A percentile compares a stretch with the other conserved stretches of the same genome.
phyloP scores from a whole-genome alignment of 2,329 filamentous ascomycete species.

The Orbilia oligospora region DNA sequence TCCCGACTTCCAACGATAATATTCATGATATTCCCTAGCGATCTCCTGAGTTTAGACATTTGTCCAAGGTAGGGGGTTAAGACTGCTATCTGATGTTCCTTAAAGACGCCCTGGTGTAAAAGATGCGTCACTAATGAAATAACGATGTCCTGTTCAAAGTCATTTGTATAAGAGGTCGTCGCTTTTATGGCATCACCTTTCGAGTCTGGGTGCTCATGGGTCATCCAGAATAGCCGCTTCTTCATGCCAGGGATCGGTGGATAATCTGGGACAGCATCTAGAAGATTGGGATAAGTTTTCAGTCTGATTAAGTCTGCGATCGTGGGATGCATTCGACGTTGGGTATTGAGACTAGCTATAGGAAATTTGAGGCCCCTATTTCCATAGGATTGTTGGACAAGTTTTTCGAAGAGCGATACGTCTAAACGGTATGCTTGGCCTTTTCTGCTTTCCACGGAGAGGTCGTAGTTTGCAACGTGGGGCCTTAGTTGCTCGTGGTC shows the following conservation, averaged over 20 bases:
- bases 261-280: slow-evolving; percentile 70
- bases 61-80: slow-evolving; percentile 66
- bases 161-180: slow-evolving; percentile 62
- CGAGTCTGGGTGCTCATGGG: slow-evolving; percentile 72
- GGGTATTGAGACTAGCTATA: slow-evolving; percentile 71
- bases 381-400: slow-evolving; percentile 66
- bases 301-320: slow-evolving; percentile 74
- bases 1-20: slow-evolving; percentile 65
- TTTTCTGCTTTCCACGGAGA: slow-evolving; percentile 71
- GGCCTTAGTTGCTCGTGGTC: slow-evolving; percentile 76
- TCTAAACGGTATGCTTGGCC: slow-evolving; percentile 73
- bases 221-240: slow-evolving; percentile 74
- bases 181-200: slow-evolving; percentile 47
- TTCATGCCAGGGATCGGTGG: slow-evolving; percentile 73
- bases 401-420: slow-evolving; percentile 75
- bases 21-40: slow-evolving; percentile 64
- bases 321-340: slow-evolving; percentile 77
- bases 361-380: slow-evolving; percentile 63
- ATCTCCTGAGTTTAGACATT: slow-evolving; percentile 64
- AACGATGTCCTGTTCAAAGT: slow-evolving; percentile 63
- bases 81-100: slow-evolving; percentile 69
- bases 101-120: slow-evolving; percentile 68
- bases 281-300: slow-evolving; percentile 73
- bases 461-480: slow-evolving; percentile 72
- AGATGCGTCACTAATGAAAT: slow-evolving; percentile 69